Conservation (phyloP, 129 eudicot species). For the Glebionis coronaria region DNA sequence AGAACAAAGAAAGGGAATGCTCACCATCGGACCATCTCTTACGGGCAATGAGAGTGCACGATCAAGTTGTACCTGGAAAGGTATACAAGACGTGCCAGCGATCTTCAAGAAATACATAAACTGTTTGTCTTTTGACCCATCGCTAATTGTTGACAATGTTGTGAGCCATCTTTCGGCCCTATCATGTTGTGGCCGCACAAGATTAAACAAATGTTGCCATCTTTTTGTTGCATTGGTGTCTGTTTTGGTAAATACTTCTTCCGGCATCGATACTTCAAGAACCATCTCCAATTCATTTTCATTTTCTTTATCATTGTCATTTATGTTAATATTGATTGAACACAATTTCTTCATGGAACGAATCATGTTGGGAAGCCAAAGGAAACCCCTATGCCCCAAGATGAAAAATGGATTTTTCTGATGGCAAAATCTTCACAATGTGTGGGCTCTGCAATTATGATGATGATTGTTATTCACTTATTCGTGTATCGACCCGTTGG, state of each 20-base stretch:
- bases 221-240: constrained; percentile 46
- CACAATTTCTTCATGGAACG: constrained; percentile 56
- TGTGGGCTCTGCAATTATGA: background rate
- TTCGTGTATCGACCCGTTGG: background rate
- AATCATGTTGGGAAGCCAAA: constrained; percentile 16
- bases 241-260: constrained; percentile 58
- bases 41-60: constrained; percentile 41
- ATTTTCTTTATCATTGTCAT: constrained; percentile 29
- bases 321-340: constrained; percentile 20
- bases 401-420: background rate
- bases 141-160: constrained; percentile 12
- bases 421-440: background rate
- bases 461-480: background rate
- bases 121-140: constrained; percentile 38
- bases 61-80: constrained; percentile 47
- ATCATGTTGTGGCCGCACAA: constrained; percentile 38
- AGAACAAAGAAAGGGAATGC: constrained; percentile 11
- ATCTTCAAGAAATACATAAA: constrained; percentile 64
- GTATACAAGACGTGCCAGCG: constrained; percentile 63
- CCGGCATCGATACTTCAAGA: constrained; percentile 79
- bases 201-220: constrained; percentile 64
- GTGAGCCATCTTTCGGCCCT: constrained; percentile 30
- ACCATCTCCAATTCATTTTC: constrained; percentile 78
- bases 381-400: background rate
- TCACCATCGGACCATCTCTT: constrained; percentile 55